Conservation (phyloP, 352 stramenopile species). For the Globisporangium megalacanthum region DNA sequence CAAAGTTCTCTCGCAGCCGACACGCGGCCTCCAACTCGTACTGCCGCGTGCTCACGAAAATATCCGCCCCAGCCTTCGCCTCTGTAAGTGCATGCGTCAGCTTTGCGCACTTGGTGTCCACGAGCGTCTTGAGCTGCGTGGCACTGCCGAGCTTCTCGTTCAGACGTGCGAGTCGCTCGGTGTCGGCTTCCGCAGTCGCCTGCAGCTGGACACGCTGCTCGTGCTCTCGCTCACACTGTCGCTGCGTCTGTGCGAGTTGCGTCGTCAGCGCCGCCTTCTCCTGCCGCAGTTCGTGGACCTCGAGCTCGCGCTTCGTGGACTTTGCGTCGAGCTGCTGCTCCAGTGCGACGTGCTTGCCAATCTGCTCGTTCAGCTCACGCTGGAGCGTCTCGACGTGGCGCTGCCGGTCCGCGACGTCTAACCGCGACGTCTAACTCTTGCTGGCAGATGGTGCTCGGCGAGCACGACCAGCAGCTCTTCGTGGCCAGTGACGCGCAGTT, state of each 20-base stretch:
- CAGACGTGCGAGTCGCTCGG: constrained; percentile 18
- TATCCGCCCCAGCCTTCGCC: constrained; percentile 14
- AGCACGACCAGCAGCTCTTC: constrained; percentile 74
- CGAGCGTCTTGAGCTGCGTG: constrained; percentile 22
- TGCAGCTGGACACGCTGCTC: constrained; percentile 14
- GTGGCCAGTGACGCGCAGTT: constrained; percentile 63
- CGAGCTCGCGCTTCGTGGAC: constrained; percentile 17
- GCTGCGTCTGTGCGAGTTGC: constrained; percentile 24
- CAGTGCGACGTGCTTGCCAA: constrained; percentile 16
- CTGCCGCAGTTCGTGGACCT: constrained; percentile 16
- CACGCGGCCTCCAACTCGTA: constrained; percentile 10
- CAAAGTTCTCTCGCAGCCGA: constrained; percentile 15
- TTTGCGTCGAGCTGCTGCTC: constrained; percentile 16
- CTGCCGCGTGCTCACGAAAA: constrained; percentile 15
- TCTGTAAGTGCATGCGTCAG: constrained; percentile 8
- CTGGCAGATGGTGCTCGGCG: constrained; percentile 66
- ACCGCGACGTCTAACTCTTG: constrained; percentile 55
- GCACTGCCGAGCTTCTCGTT: constrained; percentile 14
- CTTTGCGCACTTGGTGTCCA: constrained; percentile 22
- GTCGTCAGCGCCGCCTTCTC: constrained; percentile 22
- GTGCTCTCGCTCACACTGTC: constrained; percentile 23
- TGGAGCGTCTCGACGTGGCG: constrained; percentile 6
- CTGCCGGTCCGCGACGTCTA: too few species aligned
- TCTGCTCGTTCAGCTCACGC: constrained; percentile 22
- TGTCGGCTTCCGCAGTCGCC: constrained; percentile 10